Evolutionary conservation across 441 rosid genomes (phyloP).

Genomic region (Gossypium lobatum): DNA sequence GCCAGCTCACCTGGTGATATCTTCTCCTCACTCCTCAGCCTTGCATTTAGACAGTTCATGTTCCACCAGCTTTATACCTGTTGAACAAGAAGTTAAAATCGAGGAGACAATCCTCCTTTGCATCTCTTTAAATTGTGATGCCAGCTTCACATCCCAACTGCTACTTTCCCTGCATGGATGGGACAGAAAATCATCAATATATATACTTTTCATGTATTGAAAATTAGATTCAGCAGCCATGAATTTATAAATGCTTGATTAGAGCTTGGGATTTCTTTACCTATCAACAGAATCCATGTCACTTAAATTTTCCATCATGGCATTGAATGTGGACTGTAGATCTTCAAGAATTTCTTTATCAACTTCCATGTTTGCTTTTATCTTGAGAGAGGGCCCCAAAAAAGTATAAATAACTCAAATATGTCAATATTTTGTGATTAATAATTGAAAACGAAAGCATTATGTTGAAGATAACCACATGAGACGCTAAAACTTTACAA

Average conservation of each 20-base stretch:
- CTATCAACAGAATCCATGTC: slow-evolving; percentile 34
- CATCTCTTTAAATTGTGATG: slow-evolving; percentile 40
- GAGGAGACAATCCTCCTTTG: slow-evolving; percentile 67
- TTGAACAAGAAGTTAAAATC: slow-evolving; percentile 56
- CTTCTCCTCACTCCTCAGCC: slow-evolving; percentile 18
- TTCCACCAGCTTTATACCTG: slow-evolving; percentile 53
- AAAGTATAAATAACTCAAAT: background rate
- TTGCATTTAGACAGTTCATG: slow-evolving; percentile 28
- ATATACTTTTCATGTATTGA: background rate
- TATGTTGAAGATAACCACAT: background rate
- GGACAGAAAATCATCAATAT: background rate
- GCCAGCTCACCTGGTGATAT: background rate
- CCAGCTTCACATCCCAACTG: slow-evolving; percentile 66
- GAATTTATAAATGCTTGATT: slow-evolving; percentile 3
- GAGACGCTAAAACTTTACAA: background rate
- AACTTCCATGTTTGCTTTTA: slow-evolving; percentile 41
- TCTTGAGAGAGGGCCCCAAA: slow-evolving; percentile 29
- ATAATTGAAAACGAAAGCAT: background rate
- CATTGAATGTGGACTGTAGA: slow-evolving; percentile 48
- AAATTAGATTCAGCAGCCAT: background rate
- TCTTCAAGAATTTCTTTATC: slow-evolving; percentile 65
- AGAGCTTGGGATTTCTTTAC: slow-evolving; percentile 26
- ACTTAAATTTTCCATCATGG: slow-evolving; percentile 65
- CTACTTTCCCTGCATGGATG: slow-evolving; percentile 34
- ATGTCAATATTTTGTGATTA: background rate